A percentile compares a stretch with the other conserved stretches of the same genome.
Conservation (phyloP, 2,329 filamentous ascomycete genomes). For the Botrytis fabae region DNA sequence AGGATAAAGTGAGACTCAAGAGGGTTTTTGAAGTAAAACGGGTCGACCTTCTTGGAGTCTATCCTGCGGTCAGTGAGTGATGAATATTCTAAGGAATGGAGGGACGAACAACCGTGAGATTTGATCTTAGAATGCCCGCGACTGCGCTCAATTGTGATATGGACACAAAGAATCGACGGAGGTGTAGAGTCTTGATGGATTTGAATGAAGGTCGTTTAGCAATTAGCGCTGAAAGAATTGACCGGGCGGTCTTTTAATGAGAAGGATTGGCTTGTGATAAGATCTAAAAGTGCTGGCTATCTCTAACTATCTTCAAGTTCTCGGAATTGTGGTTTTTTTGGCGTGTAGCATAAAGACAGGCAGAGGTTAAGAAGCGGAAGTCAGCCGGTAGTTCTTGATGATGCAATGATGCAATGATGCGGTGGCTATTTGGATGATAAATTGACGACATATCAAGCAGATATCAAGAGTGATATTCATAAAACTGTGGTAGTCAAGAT, state of each 20-base stretch:
- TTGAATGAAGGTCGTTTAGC: no score
- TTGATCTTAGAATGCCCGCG: not conserved
- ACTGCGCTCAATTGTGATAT: not conserved
- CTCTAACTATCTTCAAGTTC: not conserved
- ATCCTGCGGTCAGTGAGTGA: not conserved
- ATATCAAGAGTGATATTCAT: not conserved
- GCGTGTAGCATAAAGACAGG: not conserved
- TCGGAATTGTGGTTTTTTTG: not conserved
- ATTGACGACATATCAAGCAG: not conserved
- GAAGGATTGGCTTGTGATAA: not conserved
- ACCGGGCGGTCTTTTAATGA: not conserved
- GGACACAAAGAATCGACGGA: not conserved
- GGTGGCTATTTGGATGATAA: not conserved
- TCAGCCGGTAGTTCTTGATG: not conserved
- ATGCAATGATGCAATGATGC: not conserved
- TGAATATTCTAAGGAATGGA: not conserved
- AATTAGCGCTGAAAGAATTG: no score
- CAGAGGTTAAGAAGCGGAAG: not conserved
- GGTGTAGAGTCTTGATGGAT: not conserved
- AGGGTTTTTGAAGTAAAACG: conserved; percentile 15
- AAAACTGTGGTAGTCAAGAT: not conserved
- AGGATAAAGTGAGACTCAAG: not conserved
- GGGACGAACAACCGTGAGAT: no score
- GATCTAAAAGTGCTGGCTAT: not conserved
- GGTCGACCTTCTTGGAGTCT: not conserved